Percentiles rank a stretch among this genome's conserved stretches.
These are phyloP conservation scores for Oropetium thomaeum DNA, from an alignment of 176 grass and related monocot genomes.

Conservation along the genomic window DNA sequence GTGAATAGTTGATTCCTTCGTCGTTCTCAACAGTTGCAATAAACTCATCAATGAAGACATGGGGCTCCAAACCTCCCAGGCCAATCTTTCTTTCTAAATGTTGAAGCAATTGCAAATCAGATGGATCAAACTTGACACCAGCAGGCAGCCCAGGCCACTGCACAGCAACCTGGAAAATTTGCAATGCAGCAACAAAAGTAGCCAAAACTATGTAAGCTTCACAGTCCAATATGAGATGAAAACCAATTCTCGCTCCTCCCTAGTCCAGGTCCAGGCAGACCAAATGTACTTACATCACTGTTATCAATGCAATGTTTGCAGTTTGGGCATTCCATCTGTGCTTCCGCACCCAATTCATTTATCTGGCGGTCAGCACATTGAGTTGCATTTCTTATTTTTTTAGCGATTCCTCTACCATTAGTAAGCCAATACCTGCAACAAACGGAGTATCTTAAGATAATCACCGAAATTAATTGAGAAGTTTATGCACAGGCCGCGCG, in stretches of 20 bases:
- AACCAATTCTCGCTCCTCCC: neutral
- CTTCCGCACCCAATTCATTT: slow-evolving; percentile 58
- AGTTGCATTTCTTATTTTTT: slow-evolving; percentile 66
- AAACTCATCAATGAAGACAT: slow-evolving; percentile 81
- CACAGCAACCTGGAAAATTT: slow-evolving; percentile 55
- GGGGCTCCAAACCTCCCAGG: slow-evolving; percentile 43
- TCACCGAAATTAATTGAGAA: neutral
- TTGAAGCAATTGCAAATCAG: slow-evolving; percentile 65
- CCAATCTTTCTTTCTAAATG: slow-evolving; percentile 76
- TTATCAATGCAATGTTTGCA: slow-evolving; percentile 84
- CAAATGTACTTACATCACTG: slow-evolving; percentile 67
- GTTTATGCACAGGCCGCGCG: neutral
- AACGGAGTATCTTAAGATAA: neutral
- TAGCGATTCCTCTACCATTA: slow-evolving; percentile 73
- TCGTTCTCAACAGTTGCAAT: slow-evolving; percentile 67
- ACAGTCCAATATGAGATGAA: neutral
- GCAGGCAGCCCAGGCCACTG: slow-evolving; percentile 77
- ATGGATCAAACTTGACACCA: slow-evolving; percentile 94
- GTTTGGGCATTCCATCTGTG: slow-evolving; percentile 67
- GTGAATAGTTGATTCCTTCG: slow-evolving; percentile 83
- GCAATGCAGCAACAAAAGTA: neutral
- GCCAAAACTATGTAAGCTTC: neutral
- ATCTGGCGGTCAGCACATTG: slow-evolving; percentile 41
- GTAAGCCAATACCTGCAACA: slow-evolving; percentile 73
- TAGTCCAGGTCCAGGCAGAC: neutral